Evolutionary conservation across 768 basidiomycete species (phyloP).

Genomic region (Multifurca ochricompacta): DNA sequence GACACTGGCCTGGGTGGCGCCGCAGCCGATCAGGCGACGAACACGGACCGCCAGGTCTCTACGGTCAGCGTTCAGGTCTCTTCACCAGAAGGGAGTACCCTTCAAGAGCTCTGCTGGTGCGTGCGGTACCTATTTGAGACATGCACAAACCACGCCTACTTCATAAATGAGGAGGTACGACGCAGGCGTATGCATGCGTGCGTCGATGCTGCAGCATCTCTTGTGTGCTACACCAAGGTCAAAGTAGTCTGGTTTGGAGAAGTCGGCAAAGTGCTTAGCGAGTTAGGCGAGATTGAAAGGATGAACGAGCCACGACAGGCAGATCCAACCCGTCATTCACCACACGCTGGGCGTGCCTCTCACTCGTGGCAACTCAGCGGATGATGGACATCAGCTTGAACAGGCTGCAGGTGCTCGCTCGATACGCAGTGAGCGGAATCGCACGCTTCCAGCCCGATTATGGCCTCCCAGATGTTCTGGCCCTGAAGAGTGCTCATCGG

Average conservation of each 20-base stretch:
- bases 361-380: background rate
- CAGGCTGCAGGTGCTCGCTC: background rate
- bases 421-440: background rate
- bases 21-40: too few species aligned
- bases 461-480: background rate
- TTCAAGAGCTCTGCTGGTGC: background rate
- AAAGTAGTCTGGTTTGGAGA: background rate
- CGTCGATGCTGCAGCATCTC: background rate
- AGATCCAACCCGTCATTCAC: background rate
- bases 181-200: background rate
- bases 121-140: background rate
- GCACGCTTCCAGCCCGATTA: background rate
- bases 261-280: background rate
- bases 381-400: too few species aligned
- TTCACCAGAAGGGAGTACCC: background rate
- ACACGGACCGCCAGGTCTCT: background rate
- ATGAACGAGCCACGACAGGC: background rate
- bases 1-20: too few species aligned
- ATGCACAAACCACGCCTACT: background rate
- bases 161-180: background rate
- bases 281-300: background rate
- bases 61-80: background rate
- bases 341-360: slow-evolving; percentile 1
- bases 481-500: background rate
- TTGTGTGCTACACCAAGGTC: background rate